These are phyloP conservation scores for Withania somnifera DNA, from an alignment of 305 asterid genomes.

Conservation along the genomic window DNA sequence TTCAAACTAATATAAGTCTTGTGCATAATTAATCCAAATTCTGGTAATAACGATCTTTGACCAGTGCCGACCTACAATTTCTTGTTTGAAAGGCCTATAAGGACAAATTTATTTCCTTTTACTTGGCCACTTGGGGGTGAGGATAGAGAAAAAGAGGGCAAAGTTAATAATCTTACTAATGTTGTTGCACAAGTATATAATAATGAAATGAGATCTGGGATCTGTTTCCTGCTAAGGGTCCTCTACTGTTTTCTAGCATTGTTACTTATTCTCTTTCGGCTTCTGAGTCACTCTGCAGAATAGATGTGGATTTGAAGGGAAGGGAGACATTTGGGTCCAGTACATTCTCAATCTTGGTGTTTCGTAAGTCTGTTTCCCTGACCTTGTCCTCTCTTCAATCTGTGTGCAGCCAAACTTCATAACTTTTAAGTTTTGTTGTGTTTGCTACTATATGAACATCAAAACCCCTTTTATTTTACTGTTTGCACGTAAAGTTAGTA, in stretches of 20 bases:
- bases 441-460: background rate
- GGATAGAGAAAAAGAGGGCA: background rate
- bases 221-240: background rate
- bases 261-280: background rate
- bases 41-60: background rate
- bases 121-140: background rate
- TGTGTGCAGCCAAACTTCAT: background rate
- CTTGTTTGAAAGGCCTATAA: background rate
- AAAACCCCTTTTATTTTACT: background rate
- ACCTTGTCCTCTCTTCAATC: background rate
- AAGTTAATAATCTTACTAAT: background rate
- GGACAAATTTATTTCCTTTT: background rate
- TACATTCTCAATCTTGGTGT: constrained; percentile 90
- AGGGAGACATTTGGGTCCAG: constrained; percentile 90
- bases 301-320: constrained; percentile 96
- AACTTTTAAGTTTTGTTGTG: background rate
- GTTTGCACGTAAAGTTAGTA: background rate
- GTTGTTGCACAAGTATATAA: background rate
- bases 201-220: background rate
- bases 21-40: background rate
- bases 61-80: background rate
- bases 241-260: background rate
- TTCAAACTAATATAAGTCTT: background rate
- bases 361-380: constrained; percentile 45
- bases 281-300: constrained; percentile 45